Evolutionary conservation across 306 rosid genomes (phyloP).

Genomic region (Quercus mongolica): DNA sequence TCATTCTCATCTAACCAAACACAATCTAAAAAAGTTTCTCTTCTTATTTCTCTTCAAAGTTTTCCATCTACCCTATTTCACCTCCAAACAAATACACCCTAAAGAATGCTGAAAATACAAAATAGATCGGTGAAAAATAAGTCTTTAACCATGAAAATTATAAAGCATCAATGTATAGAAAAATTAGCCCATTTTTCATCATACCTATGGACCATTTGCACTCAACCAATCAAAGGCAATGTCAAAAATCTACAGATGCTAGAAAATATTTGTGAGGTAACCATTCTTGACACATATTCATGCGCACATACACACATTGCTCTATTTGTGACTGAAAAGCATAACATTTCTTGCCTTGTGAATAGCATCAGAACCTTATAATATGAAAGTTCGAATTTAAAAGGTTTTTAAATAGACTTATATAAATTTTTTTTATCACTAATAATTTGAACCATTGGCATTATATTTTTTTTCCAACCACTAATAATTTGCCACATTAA

Average conservation of each 20-base stretch:
- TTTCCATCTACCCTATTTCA: too few species aligned
- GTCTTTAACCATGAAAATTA: background rate
- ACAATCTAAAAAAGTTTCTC: too few species aligned
- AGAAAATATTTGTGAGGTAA: conserved; percentile 28
- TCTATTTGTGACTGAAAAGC: background rate
- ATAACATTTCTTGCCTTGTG: background rate
- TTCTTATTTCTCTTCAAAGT: too few species aligned
- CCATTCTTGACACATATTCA: conserved; percentile 5
- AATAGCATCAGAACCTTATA: background rate
- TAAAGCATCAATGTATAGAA: background rate
- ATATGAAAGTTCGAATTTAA: too few species aligned
- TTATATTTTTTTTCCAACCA: too few species aligned
- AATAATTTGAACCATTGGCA: too few species aligned
- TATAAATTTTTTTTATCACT: background rate
- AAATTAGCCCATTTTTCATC: conserved; percentile 17
- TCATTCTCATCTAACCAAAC: too few species aligned
- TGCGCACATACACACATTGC: background rate
- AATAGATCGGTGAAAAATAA: background rate
- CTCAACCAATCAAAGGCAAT: conserved; percentile 88
- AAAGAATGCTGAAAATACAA: too few species aligned
- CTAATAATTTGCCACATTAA: too few species aligned
- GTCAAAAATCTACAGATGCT: conserved; percentile 70
- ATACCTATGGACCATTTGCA: conserved; percentile 78
- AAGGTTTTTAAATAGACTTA: background rate
- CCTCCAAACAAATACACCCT: too few species aligned